A percentile compares a stretch with the other conserved stretches of the same genome.
phyloP scores from a whole-genome alignment of 2,329 filamentous ascomycete genomes.

The Didymella keratinophila region DNA sequence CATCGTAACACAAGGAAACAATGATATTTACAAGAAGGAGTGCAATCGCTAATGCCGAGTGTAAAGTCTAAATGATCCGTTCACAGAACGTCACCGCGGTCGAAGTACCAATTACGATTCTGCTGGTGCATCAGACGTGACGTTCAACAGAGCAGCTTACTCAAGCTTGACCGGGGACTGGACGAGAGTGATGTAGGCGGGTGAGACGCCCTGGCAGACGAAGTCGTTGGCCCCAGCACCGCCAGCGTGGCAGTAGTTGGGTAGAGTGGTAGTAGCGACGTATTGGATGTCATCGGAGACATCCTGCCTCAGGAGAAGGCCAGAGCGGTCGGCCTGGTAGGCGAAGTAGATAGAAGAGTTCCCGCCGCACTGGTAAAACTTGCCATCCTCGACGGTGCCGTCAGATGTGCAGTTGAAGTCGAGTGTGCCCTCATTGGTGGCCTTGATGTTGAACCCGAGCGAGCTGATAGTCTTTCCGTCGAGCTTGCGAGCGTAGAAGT shows the following conservation, averaged over 20 bases:
- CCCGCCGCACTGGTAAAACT: slow-evolving; percentile 26
- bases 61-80: not conserved
- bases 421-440: slow-evolving; percentile 24
- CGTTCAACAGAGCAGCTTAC: not conserved
- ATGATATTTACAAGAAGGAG: slow-evolving; percentile 7
- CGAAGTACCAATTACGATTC: not conserved
- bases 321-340: slow-evolving; percentile 22
- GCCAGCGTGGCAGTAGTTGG: slow-evolving; percentile 27
- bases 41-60: slow-evolving; percentile 7
- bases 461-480: slow-evolving; percentile 27
- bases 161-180: slow-evolving; percentile 20
- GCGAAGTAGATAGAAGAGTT: slow-evolving; percentile 26
- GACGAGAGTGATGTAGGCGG: slow-evolving; percentile 57
- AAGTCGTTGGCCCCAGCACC: slow-evolving; percentile 61
- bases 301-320: slow-evolving; percentile 27
- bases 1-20: slow-evolving; percentile 1
- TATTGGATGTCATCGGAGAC: slow-evolving; percentile 21
- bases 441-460: slow-evolving; percentile 28
- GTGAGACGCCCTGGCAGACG: slow-evolving; percentile 75
- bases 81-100: not conserved
- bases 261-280: slow-evolving; percentile 25
- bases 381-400: slow-evolving; percentile 17
- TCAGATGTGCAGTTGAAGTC: slow-evolving; percentile 24
- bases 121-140: not conserved
- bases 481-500: slow-evolving; percentile 32